These are phyloP conservation scores for Panicum miliaceum DNA, from an alignment of 176 grass and related monocot species.

Conservation along the genomic window DNA sequence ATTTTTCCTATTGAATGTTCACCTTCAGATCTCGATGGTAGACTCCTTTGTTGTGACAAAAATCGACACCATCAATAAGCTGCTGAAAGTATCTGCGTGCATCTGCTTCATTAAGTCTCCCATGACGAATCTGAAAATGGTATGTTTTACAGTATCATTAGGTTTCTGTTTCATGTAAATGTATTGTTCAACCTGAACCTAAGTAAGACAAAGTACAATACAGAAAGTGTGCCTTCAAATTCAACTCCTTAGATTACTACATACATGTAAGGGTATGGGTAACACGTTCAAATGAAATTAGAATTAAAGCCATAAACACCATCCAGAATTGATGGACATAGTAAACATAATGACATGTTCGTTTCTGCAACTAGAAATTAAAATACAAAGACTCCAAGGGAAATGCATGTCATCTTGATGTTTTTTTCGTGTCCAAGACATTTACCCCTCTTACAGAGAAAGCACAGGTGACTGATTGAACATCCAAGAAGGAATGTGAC, in stretches of 20 bases:
- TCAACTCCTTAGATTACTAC: neutral
- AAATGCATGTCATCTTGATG: neutral
- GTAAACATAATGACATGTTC: conserved; percentile 10
- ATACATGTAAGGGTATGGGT: neutral
- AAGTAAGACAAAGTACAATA: conserved; percentile 24
- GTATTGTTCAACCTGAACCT: conserved; percentile 3
- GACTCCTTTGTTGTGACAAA: conserved; percentile 90
- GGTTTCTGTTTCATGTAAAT: neutral
- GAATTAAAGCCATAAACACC: conserved; percentile 9
- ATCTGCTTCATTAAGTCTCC: conserved; percentile 87
- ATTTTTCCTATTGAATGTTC: conserved; percentile 14
- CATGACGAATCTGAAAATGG: conserved; percentile 70
- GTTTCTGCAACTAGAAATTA: neutral
- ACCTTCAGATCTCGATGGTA: conserved; percentile 99
- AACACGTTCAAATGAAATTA: neutral
- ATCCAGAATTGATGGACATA: neutral
- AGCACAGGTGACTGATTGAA: neutral
- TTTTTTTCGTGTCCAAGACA: neutral
- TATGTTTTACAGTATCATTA: conserved; percentile 6
- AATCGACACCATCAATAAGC: conserved; percentile 94
- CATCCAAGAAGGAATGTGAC: conserved; percentile 2
- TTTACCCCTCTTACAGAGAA: neutral
- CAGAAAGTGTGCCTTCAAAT: conserved; percentile 11
- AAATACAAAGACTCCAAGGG: neutral
- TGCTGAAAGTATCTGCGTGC: conserved; percentile 95